These are phyloP conservation scores for Pseudocercospora cruenta DNA, from an alignment of 2,329 filamentous ascomycete species.

Conservation along the genomic window DNA sequence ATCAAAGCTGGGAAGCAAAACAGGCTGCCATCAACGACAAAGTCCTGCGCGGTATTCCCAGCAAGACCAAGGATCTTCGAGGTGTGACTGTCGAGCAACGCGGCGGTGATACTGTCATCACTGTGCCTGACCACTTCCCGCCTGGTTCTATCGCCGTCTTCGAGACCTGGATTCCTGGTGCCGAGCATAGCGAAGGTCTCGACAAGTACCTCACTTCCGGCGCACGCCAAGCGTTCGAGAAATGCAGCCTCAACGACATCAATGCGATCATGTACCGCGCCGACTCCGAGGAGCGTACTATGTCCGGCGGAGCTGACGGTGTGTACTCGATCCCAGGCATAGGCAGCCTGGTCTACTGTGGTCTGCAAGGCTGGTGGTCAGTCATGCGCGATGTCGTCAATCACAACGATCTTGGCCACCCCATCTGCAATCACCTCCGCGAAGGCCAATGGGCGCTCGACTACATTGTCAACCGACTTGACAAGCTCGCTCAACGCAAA, in stretches of 20 bases:
- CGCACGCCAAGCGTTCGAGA: slow-evolving; percentile 74
- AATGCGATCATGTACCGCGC: slow-evolving; percentile 92
- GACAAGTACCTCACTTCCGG: slow-evolving; percentile 86
- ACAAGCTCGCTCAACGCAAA: slow-evolving; percentile 63
- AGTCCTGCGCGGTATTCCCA: slow-evolving; percentile 79
- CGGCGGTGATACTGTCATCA: slow-evolving; percentile 75
- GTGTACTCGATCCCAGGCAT: slow-evolving; percentile 83
- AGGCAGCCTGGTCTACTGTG: slow-evolving; percentile 87
- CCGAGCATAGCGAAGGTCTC: slow-evolving; percentile 79
- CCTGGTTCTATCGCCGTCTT: slow-evolving; percentile 94
- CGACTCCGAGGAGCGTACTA: slow-evolving; percentile 83
- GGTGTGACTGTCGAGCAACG: slow-evolving; percentile 74
- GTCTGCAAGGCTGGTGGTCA: slow-evolving; percentile 99
- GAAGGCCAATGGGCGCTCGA: slow-evolving; percentile 92
- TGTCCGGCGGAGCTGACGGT: slow-evolving; percentile 79
- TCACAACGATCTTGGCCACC: slow-evolving; percentile 89
- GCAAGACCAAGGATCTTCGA: slow-evolving; percentile 73
- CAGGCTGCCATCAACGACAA: slow-evolving; percentile 69
- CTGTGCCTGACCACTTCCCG: slow-evolving; percentile 79
- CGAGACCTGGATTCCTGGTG: slow-evolving; percentile 91
- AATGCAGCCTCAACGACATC: slow-evolving; percentile 76
- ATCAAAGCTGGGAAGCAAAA: slow-evolving; percentile 71
- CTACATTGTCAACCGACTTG: slow-evolving; percentile 78
- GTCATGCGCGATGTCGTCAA: slow-evolving; percentile 80
- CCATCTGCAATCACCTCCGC: slow-evolving; percentile 88